Conservation (phyloP, 2,329 filamentous ascomycete genomes). For the Diaporthe sp. region DNA sequence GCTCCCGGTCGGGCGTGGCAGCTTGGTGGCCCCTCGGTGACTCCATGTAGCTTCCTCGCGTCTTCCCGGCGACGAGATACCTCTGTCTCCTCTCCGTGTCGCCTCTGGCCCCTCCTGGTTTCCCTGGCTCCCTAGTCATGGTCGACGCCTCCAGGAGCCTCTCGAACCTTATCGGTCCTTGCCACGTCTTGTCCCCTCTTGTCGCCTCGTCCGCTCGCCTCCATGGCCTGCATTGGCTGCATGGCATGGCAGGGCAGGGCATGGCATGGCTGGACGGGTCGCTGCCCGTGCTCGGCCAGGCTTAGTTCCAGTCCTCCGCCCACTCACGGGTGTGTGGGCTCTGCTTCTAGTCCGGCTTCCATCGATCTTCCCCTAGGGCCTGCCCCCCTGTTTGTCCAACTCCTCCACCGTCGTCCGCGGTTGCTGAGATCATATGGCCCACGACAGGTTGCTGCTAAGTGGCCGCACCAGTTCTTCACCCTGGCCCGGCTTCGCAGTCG, state of each 20-base stretch:
- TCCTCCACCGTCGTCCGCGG: background rate
- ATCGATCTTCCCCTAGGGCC: conserved; percentile 12
- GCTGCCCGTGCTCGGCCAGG: conserved; percentile 25
- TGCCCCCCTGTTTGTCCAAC: conserved; percentile 17
- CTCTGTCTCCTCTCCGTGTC: background rate
- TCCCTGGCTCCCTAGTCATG: conserved; percentile 6
- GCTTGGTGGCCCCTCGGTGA: background rate
- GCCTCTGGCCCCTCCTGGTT: background rate
- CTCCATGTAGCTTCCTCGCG: conserved; percentile 10
- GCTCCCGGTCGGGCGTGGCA: conserved; percentile 13
- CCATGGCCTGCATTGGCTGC: background rate
- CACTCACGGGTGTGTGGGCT: background rate
- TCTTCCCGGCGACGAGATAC: conserved; percentile 1
- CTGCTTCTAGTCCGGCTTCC: conserved; percentile 23
- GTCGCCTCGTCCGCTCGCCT: conserved; percentile 13
- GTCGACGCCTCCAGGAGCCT: background rate
- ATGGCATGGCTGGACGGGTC: conserved; percentile 11
- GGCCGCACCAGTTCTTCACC: conserved; percentile 33
- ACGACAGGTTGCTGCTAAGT: conserved; percentile 3
- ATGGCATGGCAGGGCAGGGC: background rate
- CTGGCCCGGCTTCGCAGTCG: conserved; percentile 32
- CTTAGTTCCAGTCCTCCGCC: background rate
- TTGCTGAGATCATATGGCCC: conserved; percentile 3
- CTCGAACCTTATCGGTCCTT: conserved; percentile 27
- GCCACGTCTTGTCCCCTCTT: conserved; percentile 20